A percentile compares a stretch with the other conserved stretches of the same genome.
Evolutionary conservation across 371 early-diverging fungal genomes (phyloP).

Genomic region (Rhizopus stolonifer): DNA sequence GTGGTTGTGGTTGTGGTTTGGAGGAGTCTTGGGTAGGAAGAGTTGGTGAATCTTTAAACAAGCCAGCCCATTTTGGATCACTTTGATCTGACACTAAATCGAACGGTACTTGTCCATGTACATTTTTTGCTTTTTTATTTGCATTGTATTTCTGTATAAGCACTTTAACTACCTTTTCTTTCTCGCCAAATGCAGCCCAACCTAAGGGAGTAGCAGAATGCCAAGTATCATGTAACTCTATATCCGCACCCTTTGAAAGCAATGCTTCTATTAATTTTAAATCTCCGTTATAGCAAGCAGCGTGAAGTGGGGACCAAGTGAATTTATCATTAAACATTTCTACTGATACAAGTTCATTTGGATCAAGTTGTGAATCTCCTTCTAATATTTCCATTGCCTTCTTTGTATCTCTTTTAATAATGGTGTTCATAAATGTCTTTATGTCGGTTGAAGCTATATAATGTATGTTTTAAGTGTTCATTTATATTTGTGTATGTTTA

Average conservation of each 20-base stretch:
- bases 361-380: conserved; percentile 38
- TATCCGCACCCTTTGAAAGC: conserved; percentile 71
- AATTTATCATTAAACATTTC: conserved; percentile 68
- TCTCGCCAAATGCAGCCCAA: conserved; percentile 89
- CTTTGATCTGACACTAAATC: conserved; percentile 69
- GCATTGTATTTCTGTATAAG: conserved; percentile 69
- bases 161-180: conserved; percentile 47
- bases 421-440: conserved; percentile 29
- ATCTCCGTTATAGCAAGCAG: conserved; percentile 81
- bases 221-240: conserved; percentile 86
- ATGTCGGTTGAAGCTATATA: not conserved
- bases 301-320: conserved; percentile 88
- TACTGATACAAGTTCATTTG: conserved; percentile 54
- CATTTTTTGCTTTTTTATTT: conserved; percentile 64
- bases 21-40: conserved; percentile 1
- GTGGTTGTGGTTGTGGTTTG: conserved; percentile 2
- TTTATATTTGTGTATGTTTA: too few species aligned
- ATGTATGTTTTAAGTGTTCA: too few species aligned
- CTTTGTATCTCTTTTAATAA: conserved; percentile 31
- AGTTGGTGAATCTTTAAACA: conserved; percentile 24
- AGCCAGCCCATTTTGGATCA: conserved; percentile 60
- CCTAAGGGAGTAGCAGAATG: conserved; percentile 81
- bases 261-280: conserved; percentile 64
- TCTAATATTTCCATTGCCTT: conserved; percentile 34
- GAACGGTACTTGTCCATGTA: conserved; percentile 67